Conservation (phyloP, 352 stramenopile genomes). For the Hyaloperonospora arabidopsidis region DNA sequence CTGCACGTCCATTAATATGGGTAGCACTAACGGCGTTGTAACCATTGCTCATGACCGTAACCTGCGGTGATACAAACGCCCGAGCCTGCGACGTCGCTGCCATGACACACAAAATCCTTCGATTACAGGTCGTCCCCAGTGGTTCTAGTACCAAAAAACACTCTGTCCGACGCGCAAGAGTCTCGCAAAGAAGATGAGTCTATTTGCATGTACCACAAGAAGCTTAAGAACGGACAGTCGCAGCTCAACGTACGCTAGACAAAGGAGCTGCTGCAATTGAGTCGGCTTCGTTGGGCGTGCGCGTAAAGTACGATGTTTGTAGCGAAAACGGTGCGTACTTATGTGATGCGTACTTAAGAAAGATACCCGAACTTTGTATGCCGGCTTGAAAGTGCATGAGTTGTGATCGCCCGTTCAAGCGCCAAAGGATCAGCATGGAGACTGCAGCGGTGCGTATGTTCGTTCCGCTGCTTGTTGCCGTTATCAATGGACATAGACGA, state of each 20-base stretch:
- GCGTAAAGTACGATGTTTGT: conserved; percentile 8
- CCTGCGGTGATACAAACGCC: conserved; percentile 14
- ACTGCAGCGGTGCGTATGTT: conserved; percentile 41
- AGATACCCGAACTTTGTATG: conserved; percentile 16
- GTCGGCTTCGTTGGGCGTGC: too few relatives aligned
- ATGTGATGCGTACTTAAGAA: conserved; percentile 22
- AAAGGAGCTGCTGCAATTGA: too few relatives aligned
- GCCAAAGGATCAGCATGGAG: conserved; percentile 45
- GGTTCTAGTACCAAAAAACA: background rate
- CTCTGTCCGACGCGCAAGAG: background rate
- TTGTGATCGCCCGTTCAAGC: conserved; percentile 31
- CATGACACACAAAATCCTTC: conserved; percentile 9
- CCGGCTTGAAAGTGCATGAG: conserved; percentile 15
- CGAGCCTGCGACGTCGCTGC: conserved; percentile 26
- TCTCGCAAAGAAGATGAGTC: background rate
- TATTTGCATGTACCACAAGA: background rate
- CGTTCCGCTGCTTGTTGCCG: too few relatives aligned
- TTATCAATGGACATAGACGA: background rate
- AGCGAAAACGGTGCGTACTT: conserved; percentile 9
- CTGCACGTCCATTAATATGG: conserved; percentile 23
- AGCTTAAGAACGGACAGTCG: background rate
- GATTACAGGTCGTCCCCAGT: background rate
- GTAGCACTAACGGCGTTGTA: conserved; percentile 16
- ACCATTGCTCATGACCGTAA: conserved; percentile 6
- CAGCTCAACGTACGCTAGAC: background rate